A percentile compares a stretch with the other conserved stretches of the same genome.
Evolutionary conservation across 305 asterid species (phyloP).

Genomic region (Withania somnifera): DNA sequence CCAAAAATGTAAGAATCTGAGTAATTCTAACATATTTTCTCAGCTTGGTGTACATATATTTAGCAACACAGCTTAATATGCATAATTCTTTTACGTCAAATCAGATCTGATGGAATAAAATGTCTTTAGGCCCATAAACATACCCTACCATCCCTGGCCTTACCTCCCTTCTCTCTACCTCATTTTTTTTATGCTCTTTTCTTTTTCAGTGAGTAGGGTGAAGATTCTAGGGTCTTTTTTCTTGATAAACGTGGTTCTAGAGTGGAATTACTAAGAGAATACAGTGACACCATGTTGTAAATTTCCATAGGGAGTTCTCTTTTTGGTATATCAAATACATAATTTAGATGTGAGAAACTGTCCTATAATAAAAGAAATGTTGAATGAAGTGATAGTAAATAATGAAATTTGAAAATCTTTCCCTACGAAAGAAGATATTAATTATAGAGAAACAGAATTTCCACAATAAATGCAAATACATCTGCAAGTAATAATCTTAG

Average conservation of each 20-base stretch:
- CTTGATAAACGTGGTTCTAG: too few species aligned
- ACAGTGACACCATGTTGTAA: background rate
- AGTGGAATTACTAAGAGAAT: background rate
- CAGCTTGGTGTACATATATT: background rate
- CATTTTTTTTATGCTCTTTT: background rate
- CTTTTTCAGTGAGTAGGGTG: background rate
- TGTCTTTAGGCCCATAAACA: background rate
- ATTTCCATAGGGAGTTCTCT: background rate
- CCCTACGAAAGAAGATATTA: background rate
- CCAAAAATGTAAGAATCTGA: background rate
- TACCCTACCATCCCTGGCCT: background rate
- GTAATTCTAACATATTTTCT: background rate
- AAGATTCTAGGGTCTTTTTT: background rate
- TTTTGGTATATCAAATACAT: background rate
- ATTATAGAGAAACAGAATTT: background rate
- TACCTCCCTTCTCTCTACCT: background rate
- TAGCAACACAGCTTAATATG: background rate
- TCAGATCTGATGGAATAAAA: background rate
- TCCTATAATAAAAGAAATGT: background rate
- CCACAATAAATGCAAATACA: background rate
- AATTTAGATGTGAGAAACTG: background rate
- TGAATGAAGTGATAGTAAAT: background rate
- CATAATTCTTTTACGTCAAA: background rate
- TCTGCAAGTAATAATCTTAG: background rate
- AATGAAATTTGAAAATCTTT: background rate